Conservation (phyloP, 1,139 yeast genomes). For the Pneumocystis canis region DNA sequence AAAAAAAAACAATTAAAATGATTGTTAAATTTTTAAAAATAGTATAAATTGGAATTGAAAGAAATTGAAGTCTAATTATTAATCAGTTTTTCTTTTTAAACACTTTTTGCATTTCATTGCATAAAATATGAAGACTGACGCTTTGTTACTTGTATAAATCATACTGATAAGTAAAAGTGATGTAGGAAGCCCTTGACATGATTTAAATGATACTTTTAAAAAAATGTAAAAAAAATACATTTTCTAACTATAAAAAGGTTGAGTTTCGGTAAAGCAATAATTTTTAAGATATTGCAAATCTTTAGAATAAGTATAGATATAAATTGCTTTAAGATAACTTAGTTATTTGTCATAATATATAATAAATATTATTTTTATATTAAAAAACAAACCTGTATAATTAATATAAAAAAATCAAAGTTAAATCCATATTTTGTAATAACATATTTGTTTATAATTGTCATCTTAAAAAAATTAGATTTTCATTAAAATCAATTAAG, state of each 20-base stretch:
- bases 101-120: background rate
- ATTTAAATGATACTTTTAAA: background rate
- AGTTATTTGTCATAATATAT: conserved; percentile 21
- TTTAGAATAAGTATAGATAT: conserved; percentile 70
- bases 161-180: conserved; percentile 74
- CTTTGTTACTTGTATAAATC: conserved; percentile 95
- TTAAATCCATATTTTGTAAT: conserved; percentile 71
- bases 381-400: conserved; percentile 23
- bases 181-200: conserved; percentile 54
- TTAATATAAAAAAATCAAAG: conserved; percentile 74
- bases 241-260: conserved; percentile 80
- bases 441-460: conserved; percentile 93
- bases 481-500: background rate
- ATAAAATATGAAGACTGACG: conserved; percentile 24
- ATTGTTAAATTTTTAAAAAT: conserved; percentile 95
- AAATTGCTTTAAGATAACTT: conserved; percentile 31
- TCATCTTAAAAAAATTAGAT: conserved; percentile 43
- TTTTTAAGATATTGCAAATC: conserved; percentile 52
- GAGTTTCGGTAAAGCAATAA: conserved; percentile 75
- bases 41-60: conserved; percentile 90
- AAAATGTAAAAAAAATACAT: conserved; percentile 21
- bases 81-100: background rate
- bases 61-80: conserved; percentile 41
- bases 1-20: conserved; percentile 37
- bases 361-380: conserved; percentile 1